Evolutionary conservation across 305 asterid genomes (phyloP), one percentile per base, ranked within the genome.

Genomic region (Fraxinus latifolia): DNA sequence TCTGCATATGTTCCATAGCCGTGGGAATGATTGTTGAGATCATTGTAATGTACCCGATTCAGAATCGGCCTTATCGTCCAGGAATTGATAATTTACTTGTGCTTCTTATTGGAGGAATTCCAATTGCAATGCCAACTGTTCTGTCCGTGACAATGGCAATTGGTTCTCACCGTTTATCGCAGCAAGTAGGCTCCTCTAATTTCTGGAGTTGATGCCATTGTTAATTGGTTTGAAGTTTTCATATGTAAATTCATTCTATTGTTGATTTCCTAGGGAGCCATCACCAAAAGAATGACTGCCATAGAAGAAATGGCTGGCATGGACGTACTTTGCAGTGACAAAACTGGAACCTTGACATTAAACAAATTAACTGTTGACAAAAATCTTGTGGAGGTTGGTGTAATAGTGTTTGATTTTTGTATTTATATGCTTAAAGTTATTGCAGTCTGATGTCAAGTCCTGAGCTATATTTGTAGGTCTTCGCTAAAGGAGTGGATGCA

Each of bases 291-390:
- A 85, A 93, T 92, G 97, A 93, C 95, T 3, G 97, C 97, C 33
- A 93, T 93, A 39, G 97, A 93, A 88, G 97, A 93, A 88, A 91
- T 93, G 97, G 95, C 97, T 17, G 97, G 96, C 84, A 93, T 93
- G 97, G 96, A 92, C 82, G 97, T 93, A 76, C 95, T 93, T 82
- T 93, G 98, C 89, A 92, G 98, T 87, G 98, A 94, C 76, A 94
- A 94, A 89, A 94, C 95, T 58, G 97, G 98, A 83, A 94, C 98
- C 27, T 79, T 94, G 89, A 94, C 98, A 33, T 78, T 92, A 89
- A 94, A 94, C 91, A 92, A 92, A 83, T 91, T 94, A 58, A 78
- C 83, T 17, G 96, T 94, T 74, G 95, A 92, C 90, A 94, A 89
- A 79, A 90, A 81, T 83, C 84, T 94, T 72, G 88, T 92, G 31